Percentiles rank a stretch among this genome's conserved stretches.
phyloP scores from a whole-genome alignment of 345 rosid species.

The Heritiera littoralis region DNA sequence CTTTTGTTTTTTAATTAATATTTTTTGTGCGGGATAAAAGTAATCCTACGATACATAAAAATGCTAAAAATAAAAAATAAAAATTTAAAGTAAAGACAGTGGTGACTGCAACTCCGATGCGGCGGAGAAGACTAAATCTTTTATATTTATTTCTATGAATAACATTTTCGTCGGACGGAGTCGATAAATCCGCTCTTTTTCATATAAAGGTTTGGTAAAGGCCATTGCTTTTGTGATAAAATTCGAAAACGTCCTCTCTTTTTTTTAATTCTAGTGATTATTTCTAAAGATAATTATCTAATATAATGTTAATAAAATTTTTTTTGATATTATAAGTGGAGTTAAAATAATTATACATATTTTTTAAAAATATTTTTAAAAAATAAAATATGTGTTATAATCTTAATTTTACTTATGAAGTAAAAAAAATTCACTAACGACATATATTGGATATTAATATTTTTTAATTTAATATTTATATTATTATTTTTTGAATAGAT shows the following conservation, averaged over 20 bases:
- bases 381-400: too few species aligned
- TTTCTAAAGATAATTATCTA: too few species aligned
- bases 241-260: background rate
- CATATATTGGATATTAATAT: too few species aligned
- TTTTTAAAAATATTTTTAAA: too few species aligned
- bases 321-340: too few species aligned
- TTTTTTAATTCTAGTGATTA: too few species aligned
- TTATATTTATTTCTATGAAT: background rate
- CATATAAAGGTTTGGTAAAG: background rate
- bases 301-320: too few species aligned
- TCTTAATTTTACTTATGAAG: too few species aligned
- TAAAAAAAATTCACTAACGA: too few species aligned
- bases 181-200: background rate
- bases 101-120: constrained; percentile 31
- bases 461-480: too few species aligned
- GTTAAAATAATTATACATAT: too few species aligned
- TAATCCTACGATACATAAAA: background rate
- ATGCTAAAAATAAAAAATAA: background rate
- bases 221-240: background rate
- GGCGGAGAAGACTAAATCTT: constrained; percentile 31
- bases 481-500: too few species aligned
- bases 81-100: background rate
- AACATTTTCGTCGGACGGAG: background rate
- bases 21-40: background rate
- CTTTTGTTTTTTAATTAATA: background rate